A percentile compares a stretch with the other conserved stretches of the same genome.
Evolutionary conservation across 257 asterid genomes (phyloP).

Genomic region (Gentiana straminea): DNA sequence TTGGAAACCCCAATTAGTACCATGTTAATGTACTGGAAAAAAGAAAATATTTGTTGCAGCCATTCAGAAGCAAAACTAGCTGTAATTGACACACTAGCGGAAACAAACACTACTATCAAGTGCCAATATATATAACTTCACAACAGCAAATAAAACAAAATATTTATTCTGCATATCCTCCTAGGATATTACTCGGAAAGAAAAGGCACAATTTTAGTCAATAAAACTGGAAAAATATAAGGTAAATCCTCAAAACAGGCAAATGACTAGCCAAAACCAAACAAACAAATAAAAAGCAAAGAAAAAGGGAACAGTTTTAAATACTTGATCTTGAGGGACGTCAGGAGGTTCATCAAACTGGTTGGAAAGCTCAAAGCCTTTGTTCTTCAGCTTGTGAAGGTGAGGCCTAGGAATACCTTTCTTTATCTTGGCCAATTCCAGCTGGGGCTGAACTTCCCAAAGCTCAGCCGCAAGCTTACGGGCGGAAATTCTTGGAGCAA

Average conservation of each 20-base stretch:
- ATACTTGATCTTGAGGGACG: conserved; percentile 29
- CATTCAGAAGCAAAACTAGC: neutral
- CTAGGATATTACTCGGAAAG: neutral
- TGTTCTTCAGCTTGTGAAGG: conserved; percentile 18
- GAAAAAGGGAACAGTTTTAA: neutral
- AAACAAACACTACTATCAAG: neutral
- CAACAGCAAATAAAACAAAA: neutral
- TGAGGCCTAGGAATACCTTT: conserved; percentile 14
- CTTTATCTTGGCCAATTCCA: conserved; percentile 20
- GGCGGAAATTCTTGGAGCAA: conserved; percentile 40
- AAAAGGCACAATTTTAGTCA: neutral
- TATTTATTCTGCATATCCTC: neutral
- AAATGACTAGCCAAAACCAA: neutral
- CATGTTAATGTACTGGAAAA: no score
- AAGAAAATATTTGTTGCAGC: neutral
- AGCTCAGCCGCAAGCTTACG: conserved; percentile 70
- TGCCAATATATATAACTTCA: neutral
- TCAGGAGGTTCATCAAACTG: conserved; percentile 12
- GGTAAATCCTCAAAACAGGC: neutral
- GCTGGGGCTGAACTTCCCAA: conserved; percentile 60
- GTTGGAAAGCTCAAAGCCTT: conserved; percentile 12
- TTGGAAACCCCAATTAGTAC: no score
- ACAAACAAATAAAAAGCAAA: neutral
- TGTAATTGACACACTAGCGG: conserved; percentile 3
- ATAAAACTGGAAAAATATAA: neutral